Evolutionary conservation across 495 filamentous ascomycete species (phyloP), one percentile per base, ranked within the genome.

Genomic region (Penicillium flavigenum): DNA sequence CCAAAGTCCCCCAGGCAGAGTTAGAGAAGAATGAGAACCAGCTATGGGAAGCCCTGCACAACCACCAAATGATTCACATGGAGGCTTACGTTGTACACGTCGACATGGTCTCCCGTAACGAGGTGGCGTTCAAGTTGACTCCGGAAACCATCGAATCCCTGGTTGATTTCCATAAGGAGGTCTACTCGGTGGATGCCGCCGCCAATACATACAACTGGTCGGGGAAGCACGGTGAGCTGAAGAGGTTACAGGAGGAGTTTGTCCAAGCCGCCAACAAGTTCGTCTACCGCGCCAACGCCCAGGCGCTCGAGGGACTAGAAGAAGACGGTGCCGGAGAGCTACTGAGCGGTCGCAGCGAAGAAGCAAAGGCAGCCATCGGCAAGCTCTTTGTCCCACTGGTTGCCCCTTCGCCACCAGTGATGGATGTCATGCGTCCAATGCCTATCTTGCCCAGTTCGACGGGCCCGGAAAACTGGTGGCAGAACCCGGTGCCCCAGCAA

Each of bases 1-100:
- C 90, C 57, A 96, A 96, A 71, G 88, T 89, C 32, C 92, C 94
- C 51, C 90, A 98, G 59, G 75, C 91, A 29, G 90, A 98, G 64
- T 81, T 98, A 62, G 82, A 84, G 66, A 90, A 86, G 73, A 90
- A 97, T 68, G 79, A 85, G 41, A 92, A 97, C 71, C 90, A 92
- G 44, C 78, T 97, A 56, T 80, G 96, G 61, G 94, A 98, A 76
- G 90, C 89, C 54, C 75, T 98, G 56, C 90, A 89, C 82, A 96
- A 96, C 80, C 93, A 91, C 72, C 89, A 96, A 81, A 85, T 96
- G 76, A 81, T 96, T 73, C 90, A 96, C 70, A 81, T 98, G 60
- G 92, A 98, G 76, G 95, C 94, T 47, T 99, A 99, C 74, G 90
- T 98, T 62, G 94, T 99, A 57, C 95, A 98, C 74, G 91, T 99